Percentiles rank a stretch among this genome's conserved stretches.
Conservation (phyloP, 202 grass and related monocot genomes). For the Bolboschoenoplectus hybrid region DNA sequence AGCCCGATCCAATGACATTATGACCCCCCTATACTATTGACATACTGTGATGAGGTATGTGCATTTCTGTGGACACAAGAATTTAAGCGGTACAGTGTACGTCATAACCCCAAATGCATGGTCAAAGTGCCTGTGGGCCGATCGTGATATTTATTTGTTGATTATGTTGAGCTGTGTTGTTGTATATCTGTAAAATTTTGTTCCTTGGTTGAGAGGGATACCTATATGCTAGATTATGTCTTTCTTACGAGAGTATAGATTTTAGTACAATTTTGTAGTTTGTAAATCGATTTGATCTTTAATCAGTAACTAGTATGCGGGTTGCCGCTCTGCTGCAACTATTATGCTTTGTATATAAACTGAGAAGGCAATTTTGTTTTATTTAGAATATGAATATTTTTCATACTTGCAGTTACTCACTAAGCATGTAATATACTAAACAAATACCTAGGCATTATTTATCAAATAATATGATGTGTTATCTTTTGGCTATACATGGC, state of each 20-base stretch:
- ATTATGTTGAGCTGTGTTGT: background rate
- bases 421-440: no score
- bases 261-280: background rate
- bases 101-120: background rate
- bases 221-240: background rate
- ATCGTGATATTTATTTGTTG: background rate
- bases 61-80: background rate
- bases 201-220: constrained; percentile 4
- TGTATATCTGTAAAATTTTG: constrained; percentile 18
- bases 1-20: constrained; percentile 64
- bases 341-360: no score
- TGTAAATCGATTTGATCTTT: constrained; percentile 6
- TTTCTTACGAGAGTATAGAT: background rate
- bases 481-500: no score
- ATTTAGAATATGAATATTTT: no score
- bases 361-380: no score
- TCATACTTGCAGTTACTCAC: no score
- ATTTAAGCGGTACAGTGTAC: background rate
- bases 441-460: no score
- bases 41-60: background rate
- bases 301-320: background rate
- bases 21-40: constrained; percentile 32
- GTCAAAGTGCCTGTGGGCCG: background rate
- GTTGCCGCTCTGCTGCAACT: no score
- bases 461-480: no score